These are phyloP conservation scores for Aspergillus fijiensis DNA, from an alignment of 2,329 filamentous ascomycete species.

Conservation along the genomic window DNA sequence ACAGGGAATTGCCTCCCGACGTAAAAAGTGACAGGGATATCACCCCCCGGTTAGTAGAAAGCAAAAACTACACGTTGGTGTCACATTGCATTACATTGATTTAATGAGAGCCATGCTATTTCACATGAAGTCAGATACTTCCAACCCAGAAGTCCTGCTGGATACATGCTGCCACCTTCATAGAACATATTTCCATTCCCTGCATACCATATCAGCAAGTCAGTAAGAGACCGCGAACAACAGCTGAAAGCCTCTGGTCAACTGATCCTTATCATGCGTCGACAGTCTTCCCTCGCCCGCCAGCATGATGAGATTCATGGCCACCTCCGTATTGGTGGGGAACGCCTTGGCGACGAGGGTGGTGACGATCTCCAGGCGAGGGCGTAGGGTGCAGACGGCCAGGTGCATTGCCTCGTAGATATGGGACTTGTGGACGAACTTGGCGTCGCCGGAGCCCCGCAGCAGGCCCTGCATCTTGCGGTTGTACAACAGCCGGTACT, in stretches of 20 bases:
- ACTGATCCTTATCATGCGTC: background rate
- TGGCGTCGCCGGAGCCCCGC: background rate
- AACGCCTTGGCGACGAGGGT: background rate
- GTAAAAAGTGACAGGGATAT: too few species aligned
- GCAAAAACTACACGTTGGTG: too few species aligned
- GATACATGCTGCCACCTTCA: too few species aligned
- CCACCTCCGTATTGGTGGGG: background rate
- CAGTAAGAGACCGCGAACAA: background rate
- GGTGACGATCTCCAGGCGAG: background rate
- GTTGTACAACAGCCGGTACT: conserved; percentile 2
- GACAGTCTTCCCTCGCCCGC: background rate
- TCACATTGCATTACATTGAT: too few species aligned
- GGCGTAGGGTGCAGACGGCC: background rate
- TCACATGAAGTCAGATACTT: too few species aligned
- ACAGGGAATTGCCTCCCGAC: too few species aligned
- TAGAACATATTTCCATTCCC: too few species aligned
- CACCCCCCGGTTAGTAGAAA: too few species aligned
- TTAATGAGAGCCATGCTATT: too few species aligned
- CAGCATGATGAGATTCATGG: background rate
- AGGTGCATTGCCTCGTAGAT: background rate
- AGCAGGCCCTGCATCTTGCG: conserved; percentile 3
- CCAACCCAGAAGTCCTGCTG: too few species aligned
- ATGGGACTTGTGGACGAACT: conserved; percentile 1
- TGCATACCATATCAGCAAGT: background rate
- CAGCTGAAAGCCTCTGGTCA: background rate